Conservation (phyloP, 495 filamentous ascomycete genomes). For the Aspergillus bridgeri region DNA sequence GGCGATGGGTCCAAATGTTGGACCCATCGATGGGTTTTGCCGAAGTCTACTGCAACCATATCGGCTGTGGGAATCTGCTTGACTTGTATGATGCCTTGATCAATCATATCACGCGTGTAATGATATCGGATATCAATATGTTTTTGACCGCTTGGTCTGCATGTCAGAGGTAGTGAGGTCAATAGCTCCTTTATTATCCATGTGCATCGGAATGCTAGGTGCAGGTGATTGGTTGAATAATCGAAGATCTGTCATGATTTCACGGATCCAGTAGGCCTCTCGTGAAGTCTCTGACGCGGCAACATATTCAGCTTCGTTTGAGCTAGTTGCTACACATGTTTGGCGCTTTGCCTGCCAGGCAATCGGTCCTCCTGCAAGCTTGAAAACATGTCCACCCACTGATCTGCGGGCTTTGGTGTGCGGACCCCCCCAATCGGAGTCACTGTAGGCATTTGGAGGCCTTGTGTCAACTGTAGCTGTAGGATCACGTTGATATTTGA, state of each 20-base stretch:
- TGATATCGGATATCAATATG: slow-evolving; percentile 2
- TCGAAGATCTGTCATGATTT: slow-evolving; percentile 1
- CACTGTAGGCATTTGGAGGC: neutral
- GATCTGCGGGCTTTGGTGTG: slow-evolving; percentile 3
- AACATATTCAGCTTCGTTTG: slow-evolving; percentile 1
- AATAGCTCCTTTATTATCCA: slow-evolving; percentile 3
- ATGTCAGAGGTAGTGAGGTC: slow-evolving; percentile 1
- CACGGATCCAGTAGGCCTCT: slow-evolving; percentile 2
- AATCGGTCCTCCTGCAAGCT: slow-evolving; percentile 1
- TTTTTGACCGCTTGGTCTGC: slow-evolving; percentile 1
- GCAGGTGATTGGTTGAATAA: slow-evolving; percentile 2
- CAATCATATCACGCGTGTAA: slow-evolving; percentile 1
- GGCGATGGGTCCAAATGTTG: too few species aligned
- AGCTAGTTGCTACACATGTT: slow-evolving; percentile 4
- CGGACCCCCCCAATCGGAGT: slow-evolving; percentile 1
- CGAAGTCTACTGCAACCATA: slow-evolving; percentile 2
- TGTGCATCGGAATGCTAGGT: slow-evolving; percentile 1
- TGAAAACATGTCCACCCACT: slow-evolving; percentile 1
- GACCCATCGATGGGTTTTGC: too few species aligned
- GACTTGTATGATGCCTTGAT: slow-evolving; percentile 1
- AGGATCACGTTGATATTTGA: neutral
- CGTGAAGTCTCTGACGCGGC: slow-evolving; percentile 1
- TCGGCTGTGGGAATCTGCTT: slow-evolving; percentile 1
- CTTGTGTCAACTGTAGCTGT: neutral
- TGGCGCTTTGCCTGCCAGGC: neutral